Evolutionary conservation across 2,329 filamentous ascomycete genomes (phyloP), one percentile per base, ranked within the genome.

Genomic region (Colletotrichum sp.): DNA sequence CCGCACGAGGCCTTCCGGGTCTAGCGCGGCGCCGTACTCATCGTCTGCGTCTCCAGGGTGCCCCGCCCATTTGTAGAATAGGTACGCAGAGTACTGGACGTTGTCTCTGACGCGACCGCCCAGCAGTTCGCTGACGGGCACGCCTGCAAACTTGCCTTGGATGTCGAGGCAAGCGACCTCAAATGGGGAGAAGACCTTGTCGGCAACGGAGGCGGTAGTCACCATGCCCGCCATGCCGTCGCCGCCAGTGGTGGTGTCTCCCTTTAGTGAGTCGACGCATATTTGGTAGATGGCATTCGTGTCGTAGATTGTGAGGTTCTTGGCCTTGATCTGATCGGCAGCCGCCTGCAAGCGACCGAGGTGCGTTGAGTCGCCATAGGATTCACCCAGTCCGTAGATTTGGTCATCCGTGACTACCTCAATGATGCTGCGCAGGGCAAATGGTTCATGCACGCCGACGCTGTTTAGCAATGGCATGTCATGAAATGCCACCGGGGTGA

Each of bases 261-360:
- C 74, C 1, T 93, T 93, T 0, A 86, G 81, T 0, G 94, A 94
- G 71, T 96, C 93, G 85, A 95, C 89, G 81, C 97, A 98, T 5
- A 92, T 94, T 78, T 95, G 93, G 84, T 96, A 96, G 79, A 96
- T 90, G 79, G 96, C 93, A 81, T 96, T 97, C 2, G 95, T 96
- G 83, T 95, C 94, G 48, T 83, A 82, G 1, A 84, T 77, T 4
- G 83, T 77, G 7, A 82, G 68, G 1, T 80, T 43, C 34, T 59
- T 75, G 65, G 83, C 9, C 26, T 72, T 75, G 69, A 85, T 80
- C 6, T 75, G 75, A 5, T 80, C 74, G 7, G 83, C 84, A 43
- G 81, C 85, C 34, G 76, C 78, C 7, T 81, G 78, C 13, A 87
- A 79, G 9, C 84, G 84, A 6, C 71, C 66, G 2, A 86, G 76